phyloP scores from a whole-genome alignment of 108 stramenopile genomes.

The Skeletonema marinoi region DNA sequence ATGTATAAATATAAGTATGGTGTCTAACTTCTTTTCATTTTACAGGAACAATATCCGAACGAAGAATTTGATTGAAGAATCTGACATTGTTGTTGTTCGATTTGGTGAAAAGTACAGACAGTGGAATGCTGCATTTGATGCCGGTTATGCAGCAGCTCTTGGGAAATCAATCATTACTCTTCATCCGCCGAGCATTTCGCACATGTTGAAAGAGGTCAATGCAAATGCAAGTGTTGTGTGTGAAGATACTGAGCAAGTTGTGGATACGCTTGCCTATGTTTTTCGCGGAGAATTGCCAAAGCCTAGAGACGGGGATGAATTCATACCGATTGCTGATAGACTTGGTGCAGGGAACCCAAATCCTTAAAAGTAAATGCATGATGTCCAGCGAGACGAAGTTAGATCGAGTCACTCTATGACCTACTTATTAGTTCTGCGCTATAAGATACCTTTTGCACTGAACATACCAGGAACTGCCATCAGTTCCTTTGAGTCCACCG shows the following conservation, averaged over 20 bases:
- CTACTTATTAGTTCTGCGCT: background rate
- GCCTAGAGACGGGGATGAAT: constrained; percentile 73
- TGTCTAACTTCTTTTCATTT: too few relatives aligned
- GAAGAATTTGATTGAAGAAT: constrained; percentile 68
- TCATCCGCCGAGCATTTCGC: constrained; percentile 78
- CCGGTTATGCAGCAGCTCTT: constrained; percentile 81
- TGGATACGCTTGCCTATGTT: constrained; percentile 84
- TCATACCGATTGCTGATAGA: constrained; percentile 78
- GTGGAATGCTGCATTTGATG: constrained; percentile 91
- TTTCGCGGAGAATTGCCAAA: constrained; percentile 76
- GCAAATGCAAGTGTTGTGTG: constrained; percentile 74
- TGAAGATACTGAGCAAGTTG: constrained; percentile 79
- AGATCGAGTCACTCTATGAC: background rate
- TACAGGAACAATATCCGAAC: constrained; percentile 75
- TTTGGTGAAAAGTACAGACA: constrained; percentile 90
- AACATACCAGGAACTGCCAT: constrained; percentile 41
- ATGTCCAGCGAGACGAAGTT: background rate
- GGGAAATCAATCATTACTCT: constrained; percentile 80
- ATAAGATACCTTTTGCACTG: constrained; percentile 38
- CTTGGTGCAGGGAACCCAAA: constrained; percentile 88
- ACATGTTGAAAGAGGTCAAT: constrained; percentile 93
- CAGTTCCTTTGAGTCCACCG: constrained; percentile 11
- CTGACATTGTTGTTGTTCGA: constrained; percentile 87
- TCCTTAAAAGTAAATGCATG: constrained; percentile 43
- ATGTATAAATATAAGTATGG: too few relatives aligned